Percentiles rank a stretch among this genome's conserved stretches.
phyloP scores from a whole-genome alignment of 441 rosid genomes.

The Kokia cookei region DNA sequence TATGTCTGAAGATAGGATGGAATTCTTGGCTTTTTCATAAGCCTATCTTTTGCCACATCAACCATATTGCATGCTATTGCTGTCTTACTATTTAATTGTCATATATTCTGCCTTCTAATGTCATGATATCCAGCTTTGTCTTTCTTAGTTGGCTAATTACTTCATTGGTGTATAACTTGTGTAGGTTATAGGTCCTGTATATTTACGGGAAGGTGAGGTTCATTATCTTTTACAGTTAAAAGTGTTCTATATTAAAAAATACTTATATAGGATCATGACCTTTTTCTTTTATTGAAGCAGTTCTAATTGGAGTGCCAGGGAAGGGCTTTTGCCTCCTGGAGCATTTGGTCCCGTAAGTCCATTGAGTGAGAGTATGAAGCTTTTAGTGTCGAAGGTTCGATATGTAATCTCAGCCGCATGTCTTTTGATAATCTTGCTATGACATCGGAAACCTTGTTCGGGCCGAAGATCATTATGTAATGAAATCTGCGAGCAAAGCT shows the following conservation, averaged over 20 bases:
- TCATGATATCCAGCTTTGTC: not conserved
- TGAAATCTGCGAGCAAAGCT: not conserved
- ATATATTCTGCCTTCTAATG: not conserved
- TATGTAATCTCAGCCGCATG: conserved; percentile 26
- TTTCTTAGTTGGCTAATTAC: not conserved
- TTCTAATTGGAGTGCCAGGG: conserved; percentile 34
- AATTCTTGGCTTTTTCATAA: not conserved
- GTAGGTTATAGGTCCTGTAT: conserved; percentile 61
- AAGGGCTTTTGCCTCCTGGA: conserved; percentile 28
- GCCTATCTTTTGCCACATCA: not conserved
- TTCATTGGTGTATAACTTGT: not conserved
- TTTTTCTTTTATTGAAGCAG: conserved; percentile 30
- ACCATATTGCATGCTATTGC: not conserved
- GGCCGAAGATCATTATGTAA: not conserved
- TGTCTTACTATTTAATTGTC: not conserved
- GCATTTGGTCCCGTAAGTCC: conserved; percentile 75
- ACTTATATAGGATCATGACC: not conserved
- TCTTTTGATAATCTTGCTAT: conserved; percentile 16
- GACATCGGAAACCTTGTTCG: not conserved
- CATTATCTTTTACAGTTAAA: not conserved
- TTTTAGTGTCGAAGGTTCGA: conserved; percentile 21
- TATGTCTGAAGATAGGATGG: not conserved
- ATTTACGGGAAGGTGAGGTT: conserved; percentile 64
- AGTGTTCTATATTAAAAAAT: not conserved
- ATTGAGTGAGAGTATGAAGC: conserved; percentile 34